phyloP scores from a whole-genome alignment of 1,139 yeast species.

The Candida pseudoviswanathii region DNA sequence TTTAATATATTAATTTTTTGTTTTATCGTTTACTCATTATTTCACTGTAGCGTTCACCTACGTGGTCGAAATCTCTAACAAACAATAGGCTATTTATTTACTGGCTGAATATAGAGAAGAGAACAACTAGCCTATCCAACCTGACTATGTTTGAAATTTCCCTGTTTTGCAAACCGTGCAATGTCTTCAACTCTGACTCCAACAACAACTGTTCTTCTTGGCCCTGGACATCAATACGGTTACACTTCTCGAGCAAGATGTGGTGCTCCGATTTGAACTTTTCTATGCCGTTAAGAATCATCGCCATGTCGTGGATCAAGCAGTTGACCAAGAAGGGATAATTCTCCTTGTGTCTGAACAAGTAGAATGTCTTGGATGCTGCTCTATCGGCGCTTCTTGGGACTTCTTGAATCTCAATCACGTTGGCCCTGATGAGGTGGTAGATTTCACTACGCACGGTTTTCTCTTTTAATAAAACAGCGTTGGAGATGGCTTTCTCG shows the following conservation, averaged over 20 bases:
- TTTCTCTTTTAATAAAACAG: slow-evolving; percentile 74
- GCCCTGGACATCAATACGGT: slow-evolving; percentile 88
- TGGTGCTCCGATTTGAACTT: slow-evolving; percentile 61
- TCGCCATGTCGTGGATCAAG: slow-evolving; percentile 54
- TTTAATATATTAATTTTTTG: no score
- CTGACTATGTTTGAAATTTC: slow-evolving; percentile 58
- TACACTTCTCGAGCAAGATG: slow-evolving; percentile 74
- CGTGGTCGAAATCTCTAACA: no score
- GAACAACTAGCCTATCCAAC: slow-evolving; percentile 46
- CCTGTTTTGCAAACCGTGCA: slow-evolving; percentile 59
- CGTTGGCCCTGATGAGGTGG: slow-evolving; percentile 56
- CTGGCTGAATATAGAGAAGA: slow-evolving; percentile 15
- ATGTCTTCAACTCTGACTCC: slow-evolving; percentile 72
- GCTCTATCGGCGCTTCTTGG: slow-evolving; percentile 93
- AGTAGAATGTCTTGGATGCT: slow-evolving; percentile 82
- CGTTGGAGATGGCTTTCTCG: slow-evolving; percentile 78
- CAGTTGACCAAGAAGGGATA: slow-evolving; percentile 48
- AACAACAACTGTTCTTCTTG: slow-evolving; percentile 74
- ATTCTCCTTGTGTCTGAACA: slow-evolving; percentile 73
- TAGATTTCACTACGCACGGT: slow-evolving; percentile 70
- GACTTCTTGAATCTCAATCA: slow-evolving; percentile 82
- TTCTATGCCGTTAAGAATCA: slow-evolving; percentile 57
- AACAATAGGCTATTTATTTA: background rate
- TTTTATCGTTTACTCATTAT: no score
- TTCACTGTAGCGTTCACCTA: no score